Evolutionary conservation across 2,329 filamentous ascomycete genomes (phyloP), one percentile per base, ranked within the genome.

Genomic region (Zasmidium angulare): DNA sequence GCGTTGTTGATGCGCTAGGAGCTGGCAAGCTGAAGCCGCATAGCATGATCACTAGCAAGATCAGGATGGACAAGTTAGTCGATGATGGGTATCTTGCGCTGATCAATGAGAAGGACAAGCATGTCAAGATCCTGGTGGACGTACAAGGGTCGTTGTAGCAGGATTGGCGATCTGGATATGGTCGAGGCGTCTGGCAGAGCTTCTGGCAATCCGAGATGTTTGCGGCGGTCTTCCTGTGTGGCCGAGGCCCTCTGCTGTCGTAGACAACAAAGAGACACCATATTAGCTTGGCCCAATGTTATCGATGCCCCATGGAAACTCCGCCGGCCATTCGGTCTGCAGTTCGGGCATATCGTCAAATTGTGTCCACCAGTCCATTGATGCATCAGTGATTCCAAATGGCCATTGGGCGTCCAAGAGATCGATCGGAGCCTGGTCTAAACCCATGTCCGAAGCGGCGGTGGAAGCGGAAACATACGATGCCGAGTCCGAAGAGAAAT

Each of bases 101-200:
- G 56, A 81, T 86, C 31, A 72, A 82, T 6, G 80, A 87, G 62
- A 86, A 84, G 66, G 83, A 87, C 49, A 82, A 79, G 55, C 83
- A 87, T 66, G 84, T 87, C 24, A 88, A 88, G 74, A 83, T 88
- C 26, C 63, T 88, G 49, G 82, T 88, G 1, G 79, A 85, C 60
- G 66, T 72, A 24, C 63, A 65, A 23, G 63, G 47, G 21, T 64
- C 62, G 11, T 43, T 66, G 52, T 26, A 43, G 36, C 12, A 4
- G 36, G 36, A 3, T 14, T 4, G n/a, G n/a, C n/a, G n/a, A n/a
- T n/a, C n/a, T n/a, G n/a, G n/a, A n/a, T n/a, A n/a, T n/a, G n/a
- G n/a, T n/a, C n/a, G n/a, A n/a, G n/a, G n/a, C n/a, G n/a, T n/a
- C n/a, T n/a, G n/a, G n/a, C n/a, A n/a, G n/a, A n/a, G n/a, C n/a